phyloP scores from a whole-genome alignment of 2,329 filamentous ascomycete genomes.

The Seiridium cupressi region DNA sequence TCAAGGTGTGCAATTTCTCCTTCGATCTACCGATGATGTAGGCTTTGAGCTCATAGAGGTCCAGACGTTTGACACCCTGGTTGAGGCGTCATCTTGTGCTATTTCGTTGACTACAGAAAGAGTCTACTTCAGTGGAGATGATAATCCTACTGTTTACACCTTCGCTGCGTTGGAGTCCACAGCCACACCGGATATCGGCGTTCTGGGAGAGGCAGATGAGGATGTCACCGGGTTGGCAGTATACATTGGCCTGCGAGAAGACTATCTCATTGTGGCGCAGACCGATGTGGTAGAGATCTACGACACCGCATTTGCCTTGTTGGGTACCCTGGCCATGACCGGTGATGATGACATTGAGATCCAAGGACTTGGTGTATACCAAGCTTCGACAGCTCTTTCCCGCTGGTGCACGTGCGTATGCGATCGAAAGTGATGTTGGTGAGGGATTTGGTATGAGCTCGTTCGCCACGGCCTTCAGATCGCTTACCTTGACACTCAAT shows the following conservation, averaged over 20 bases:
- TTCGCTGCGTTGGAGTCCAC: conserved; percentile 39
- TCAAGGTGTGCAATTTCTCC: conserved; percentile 34
- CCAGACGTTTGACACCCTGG: conserved; percentile 39
- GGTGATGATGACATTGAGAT: conserved; percentile 40
- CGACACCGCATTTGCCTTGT: conserved; percentile 27
- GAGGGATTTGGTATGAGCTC: conserved; percentile 38
- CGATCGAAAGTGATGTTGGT: conserved; percentile 37
- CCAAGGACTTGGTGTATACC: conserved; percentile 39
- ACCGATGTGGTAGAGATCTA: conserved; percentile 37
- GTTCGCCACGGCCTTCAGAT: conserved; percentile 29
- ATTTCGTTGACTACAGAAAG: conserved; percentile 31
- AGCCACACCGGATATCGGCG: conserved; percentile 29
- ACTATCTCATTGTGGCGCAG: conserved; percentile 41
- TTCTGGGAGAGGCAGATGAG: conserved; percentile 32
- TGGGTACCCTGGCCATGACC: conserved; percentile 34
- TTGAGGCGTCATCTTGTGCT: conserved; percentile 42
- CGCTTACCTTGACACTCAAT: conserved; percentile 32
- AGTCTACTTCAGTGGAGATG: conserved; percentile 39
- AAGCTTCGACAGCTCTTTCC: conserved; percentile 33
- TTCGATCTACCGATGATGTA: conserved; percentile 23
- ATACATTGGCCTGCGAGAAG: conserved; percentile 32
- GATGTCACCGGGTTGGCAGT: conserved; percentile 40
- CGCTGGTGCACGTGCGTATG: conserved; percentile 36
- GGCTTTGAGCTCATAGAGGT: conserved; percentile 37
- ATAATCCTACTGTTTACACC: conserved; percentile 32